phyloP scores from a whole-genome alignment of 805 yeast genomes.

The Candida andamanensis region DNA sequence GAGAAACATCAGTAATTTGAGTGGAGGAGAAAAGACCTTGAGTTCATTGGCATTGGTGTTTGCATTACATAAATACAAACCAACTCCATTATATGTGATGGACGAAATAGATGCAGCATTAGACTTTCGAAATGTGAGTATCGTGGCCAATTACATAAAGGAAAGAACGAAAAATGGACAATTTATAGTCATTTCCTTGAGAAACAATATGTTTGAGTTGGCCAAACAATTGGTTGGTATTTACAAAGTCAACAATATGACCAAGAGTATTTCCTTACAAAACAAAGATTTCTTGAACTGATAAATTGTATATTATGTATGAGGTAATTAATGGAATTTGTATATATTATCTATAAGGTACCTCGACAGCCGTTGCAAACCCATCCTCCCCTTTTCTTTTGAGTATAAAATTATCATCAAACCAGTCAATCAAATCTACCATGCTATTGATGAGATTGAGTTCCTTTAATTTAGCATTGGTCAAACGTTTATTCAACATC shows the following conservation, averaged over 20 bases:
- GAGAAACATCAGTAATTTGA: constrained; percentile 89
- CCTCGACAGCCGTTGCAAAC: constrained; percentile 52
- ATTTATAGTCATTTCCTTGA: constrained; percentile 87
- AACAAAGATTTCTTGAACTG: constrained; percentile 48
- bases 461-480: constrained; percentile 33
- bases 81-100: constrained; percentile 97
- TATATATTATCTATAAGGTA: constrained; percentile 16
- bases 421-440: constrained; percentile 73
- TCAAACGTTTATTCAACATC: constrained; percentile 62
- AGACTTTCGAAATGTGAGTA: constrained; percentile 94
- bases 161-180: constrained; percentile 96
- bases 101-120: constrained; percentile 99
- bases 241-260: constrained; percentile 88
- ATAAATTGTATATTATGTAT: background rate
- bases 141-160: constrained; percentile 94
- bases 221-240: constrained; percentile 94
- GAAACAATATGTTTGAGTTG: constrained; percentile 97
- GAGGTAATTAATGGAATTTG: constrained; percentile 1
- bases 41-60: constrained; percentile 93
- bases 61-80: constrained; percentile 92
- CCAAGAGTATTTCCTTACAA: constrained; percentile 73
- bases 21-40: constrained; percentile 97
- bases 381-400: constrained; percentile 64
- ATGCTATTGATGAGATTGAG: constrained; percentile 59
- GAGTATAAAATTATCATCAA: constrained; percentile 65